Conservation (phyloP, 768 basidiomycete species). For the Lepiota brunneoincarnata region DNA sequence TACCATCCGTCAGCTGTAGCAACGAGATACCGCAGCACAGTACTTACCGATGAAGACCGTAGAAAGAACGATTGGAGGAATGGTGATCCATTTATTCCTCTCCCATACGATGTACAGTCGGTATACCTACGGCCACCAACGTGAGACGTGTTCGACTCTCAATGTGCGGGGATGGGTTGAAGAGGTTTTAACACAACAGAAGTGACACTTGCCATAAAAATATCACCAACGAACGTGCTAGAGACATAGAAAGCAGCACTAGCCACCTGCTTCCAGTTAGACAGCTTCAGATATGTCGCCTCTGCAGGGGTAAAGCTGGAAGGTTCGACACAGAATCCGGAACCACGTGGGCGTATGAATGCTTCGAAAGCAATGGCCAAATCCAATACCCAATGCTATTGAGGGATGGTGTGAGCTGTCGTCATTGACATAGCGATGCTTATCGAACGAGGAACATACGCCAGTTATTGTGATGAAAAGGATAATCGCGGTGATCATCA, state of each 20-base stretch:
- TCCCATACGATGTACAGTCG: too few species aligned
- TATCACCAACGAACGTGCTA: slow-evolving; percentile 13
- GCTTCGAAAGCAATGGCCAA: slow-evolving; percentile 11
- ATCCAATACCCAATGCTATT: slow-evolving; percentile 15
- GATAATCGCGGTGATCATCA: slow-evolving; percentile 17
- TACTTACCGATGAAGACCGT: too few species aligned
- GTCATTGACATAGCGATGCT: too few species aligned
- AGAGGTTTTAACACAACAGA: too few species aligned
- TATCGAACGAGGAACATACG: slow-evolving; percentile 5
- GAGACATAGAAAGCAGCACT: slow-evolving; percentile 8
- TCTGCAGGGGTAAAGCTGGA: slow-evolving; percentile 10
- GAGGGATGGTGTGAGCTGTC: neutral
- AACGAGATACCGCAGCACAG: too few species aligned
- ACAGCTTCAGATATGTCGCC: slow-evolving; percentile 11
- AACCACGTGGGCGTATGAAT: slow-evolving; percentile 9
- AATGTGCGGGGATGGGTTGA: too few species aligned
- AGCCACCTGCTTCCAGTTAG: slow-evolving; percentile 12
- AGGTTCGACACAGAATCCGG: slow-evolving; percentile 3
- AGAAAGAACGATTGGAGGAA: too few species aligned
- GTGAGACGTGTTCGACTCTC: slow-evolving; percentile 20
- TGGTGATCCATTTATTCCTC: too few species aligned
- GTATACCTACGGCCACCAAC: neutral
- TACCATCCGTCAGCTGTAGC: too few species aligned
- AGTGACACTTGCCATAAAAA: slow-evolving; percentile 12
- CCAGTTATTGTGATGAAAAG: slow-evolving; percentile 19